phyloP scores from a whole-genome alignment of 495 filamentous ascomycete genomes.

The Astrocystis sublimbata region DNA sequence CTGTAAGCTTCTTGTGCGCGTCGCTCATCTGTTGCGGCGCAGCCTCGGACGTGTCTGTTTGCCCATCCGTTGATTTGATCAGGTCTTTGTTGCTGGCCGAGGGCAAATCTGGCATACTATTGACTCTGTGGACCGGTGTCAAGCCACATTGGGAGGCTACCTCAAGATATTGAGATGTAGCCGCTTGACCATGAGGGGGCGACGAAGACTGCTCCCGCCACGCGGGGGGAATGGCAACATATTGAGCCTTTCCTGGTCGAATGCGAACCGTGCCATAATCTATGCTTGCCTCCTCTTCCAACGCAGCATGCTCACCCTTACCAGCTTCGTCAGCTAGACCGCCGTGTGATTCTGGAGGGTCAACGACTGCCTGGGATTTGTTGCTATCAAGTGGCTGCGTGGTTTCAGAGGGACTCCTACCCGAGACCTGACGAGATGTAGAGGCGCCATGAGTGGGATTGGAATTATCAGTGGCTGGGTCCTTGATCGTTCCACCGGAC shows the following conservation, averaged over 20 bases:
- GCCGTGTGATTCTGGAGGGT: background rate
- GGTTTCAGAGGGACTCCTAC: background rate
- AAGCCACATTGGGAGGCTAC: background rate
- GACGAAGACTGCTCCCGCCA: background rate
- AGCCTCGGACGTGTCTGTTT: background rate
- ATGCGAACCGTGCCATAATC: conserved; percentile 16
- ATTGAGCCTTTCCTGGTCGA: conserved; percentile 2
- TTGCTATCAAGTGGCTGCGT: background rate
- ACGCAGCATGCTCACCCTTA: background rate
- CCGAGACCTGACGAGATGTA: background rate
- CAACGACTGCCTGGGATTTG: background rate
- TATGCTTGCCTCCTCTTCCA: background rate
- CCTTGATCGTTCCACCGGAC: background rate
- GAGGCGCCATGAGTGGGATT: background rate
- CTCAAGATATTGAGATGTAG: background rate
- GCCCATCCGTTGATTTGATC: background rate
- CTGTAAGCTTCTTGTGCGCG: background rate
- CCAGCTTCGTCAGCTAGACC: background rate
- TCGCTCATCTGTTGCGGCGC: background rate
- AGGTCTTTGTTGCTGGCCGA: background rate
- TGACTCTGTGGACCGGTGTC: background rate
- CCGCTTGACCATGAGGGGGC: background rate
- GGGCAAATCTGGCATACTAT: background rate
- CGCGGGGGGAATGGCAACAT: background rate
- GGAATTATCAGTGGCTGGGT: background rate